phyloP scores from a whole-genome alignment of 2,329 filamentous ascomycete genomes.

The Colletotrichum eleusines region DNA sequence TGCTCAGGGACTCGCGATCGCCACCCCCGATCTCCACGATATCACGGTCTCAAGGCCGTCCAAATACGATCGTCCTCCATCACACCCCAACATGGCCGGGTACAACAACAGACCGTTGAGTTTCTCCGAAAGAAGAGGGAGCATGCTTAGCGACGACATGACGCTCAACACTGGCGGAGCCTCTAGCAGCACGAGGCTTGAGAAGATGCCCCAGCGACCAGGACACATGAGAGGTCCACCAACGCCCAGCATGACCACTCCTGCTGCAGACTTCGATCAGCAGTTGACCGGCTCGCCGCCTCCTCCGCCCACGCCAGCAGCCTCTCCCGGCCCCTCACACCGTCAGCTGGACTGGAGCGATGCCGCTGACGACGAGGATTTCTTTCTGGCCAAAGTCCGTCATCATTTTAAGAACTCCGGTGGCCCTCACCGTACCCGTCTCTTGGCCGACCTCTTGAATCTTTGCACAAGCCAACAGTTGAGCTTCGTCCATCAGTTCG shows the following conservation, averaged over 20 bases:
- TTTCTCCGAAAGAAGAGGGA: slow-evolving; percentile 72
- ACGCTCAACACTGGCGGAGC: slow-evolving; percentile 63
- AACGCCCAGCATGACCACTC: slow-evolving; percentile 75
- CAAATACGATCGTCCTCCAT: background rate
- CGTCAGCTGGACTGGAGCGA: slow-evolving; percentile 79
- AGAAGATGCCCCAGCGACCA: slow-evolving; percentile 65
- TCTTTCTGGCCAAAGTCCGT: slow-evolving; percentile 82
- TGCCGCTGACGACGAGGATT: slow-evolving; percentile 83
- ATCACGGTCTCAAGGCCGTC: background rate
- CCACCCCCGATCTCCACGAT: background rate
- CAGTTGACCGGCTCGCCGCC: slow-evolving; percentile 71
- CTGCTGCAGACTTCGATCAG: slow-evolving; percentile 72
- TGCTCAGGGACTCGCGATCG: background rate
- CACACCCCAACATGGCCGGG: slow-evolving; percentile 53
- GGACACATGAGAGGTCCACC: slow-evolving; percentile 68
- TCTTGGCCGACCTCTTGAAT: slow-evolving; percentile 90
- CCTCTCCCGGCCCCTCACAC: slow-evolving; percentile 72
- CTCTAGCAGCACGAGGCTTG: slow-evolving; percentile 60
- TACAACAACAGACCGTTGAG: slow-evolving; percentile 64
- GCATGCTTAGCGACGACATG: slow-evolving; percentile 68
- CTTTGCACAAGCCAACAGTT: slow-evolving; percentile 95
- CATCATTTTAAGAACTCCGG: slow-evolving; percentile 84
- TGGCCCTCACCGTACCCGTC: slow-evolving; percentile 79
- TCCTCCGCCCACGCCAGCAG: slow-evolving; percentile 74
- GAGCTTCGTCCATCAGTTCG: slow-evolving; percentile 96